Conservation (phyloP, 1,139 yeast genomes). For the Kluyveromyces marxianus region DNA sequence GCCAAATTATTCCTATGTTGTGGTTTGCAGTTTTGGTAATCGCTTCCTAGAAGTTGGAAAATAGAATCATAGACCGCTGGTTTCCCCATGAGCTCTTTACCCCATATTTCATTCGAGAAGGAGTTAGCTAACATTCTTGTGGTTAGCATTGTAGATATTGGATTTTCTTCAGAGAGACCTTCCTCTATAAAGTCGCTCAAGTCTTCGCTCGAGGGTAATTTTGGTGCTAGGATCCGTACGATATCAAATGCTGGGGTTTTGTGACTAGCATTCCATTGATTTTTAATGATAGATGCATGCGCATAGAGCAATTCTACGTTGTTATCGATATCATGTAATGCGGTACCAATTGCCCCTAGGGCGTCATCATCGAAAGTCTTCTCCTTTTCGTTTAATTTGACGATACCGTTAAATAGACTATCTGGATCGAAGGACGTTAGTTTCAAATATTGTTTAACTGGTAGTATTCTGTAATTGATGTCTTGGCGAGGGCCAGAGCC, state of each 20-base stretch:
- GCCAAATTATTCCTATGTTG: slow-evolving; percentile 31
- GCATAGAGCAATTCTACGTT: slow-evolving; percentile 32
- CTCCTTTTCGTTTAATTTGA: slow-evolving; percentile 32
- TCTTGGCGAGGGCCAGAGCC: slow-evolving; percentile 24
- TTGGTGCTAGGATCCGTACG: slow-evolving; percentile 41
- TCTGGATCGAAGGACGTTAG: slow-evolving; percentile 28
- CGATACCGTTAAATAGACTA: slow-evolving; percentile 33
- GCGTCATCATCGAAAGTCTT: slow-evolving; percentile 32
- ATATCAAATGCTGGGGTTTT: slow-evolving; percentile 53
- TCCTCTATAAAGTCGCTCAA: slow-evolving; percentile 34
- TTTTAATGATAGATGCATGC: slow-evolving; percentile 37
- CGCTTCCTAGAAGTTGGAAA: slow-evolving; percentile 23
- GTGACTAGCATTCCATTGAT: slow-evolving; percentile 36
- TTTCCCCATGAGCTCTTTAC: slow-evolving; percentile 32
- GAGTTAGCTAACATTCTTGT: slow-evolving; percentile 45
- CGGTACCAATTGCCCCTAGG: slow-evolving; percentile 31
- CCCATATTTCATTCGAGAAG: slow-evolving; percentile 40
- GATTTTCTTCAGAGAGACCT: slow-evolving; percentile 35
- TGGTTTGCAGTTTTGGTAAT: slow-evolving; percentile 17
- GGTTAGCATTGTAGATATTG: slow-evolving; percentile 45
- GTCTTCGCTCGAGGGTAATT: slow-evolving; percentile 31
- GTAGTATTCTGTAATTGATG: slow-evolving; percentile 14
- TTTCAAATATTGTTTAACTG: slow-evolving; percentile 30
- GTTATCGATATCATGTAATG: slow-evolving; percentile 30
- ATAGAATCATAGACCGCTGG: slow-evolving; percentile 28